Evolutionary conservation across 75 land plant species (phyloP).

Genomic region (Cupressus sempervirens): DNA sequence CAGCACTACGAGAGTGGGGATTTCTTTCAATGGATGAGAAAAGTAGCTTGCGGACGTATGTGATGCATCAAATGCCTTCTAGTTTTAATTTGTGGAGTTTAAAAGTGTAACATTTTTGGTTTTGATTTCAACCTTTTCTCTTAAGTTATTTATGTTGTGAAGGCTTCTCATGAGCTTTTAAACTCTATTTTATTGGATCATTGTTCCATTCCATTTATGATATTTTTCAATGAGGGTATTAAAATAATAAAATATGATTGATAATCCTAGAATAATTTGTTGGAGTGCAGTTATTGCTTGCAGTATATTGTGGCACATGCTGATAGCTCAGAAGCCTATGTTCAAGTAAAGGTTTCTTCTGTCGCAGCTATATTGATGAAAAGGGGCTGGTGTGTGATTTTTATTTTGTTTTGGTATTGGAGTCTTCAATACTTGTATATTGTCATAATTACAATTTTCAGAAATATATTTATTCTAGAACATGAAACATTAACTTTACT

Average conservation of each 20-base stretch:
- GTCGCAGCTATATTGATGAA: slow-evolving; percentile 90
- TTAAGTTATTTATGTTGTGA: neutral
- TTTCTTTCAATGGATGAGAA: slow-evolving; percentile 66
- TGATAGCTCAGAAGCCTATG: slow-evolving; percentile 78
- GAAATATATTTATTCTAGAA: neutral
- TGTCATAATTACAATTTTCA: neutral
- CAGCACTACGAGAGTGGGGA: slow-evolving; percentile 91
- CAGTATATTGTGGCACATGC: slow-evolving; percentile 76
- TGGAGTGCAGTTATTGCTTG: slow-evolving; percentile 70
- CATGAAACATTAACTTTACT: neutral
- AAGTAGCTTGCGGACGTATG: slow-evolving; percentile 68
- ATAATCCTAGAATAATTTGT: neutral
- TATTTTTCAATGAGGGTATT: neutral
- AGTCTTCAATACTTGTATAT: neutral
- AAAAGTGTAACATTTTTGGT: neutral
- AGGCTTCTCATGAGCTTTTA: neutral
- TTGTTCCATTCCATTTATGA: neutral
- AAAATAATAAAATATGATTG: neutral
- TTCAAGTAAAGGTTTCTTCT: slow-evolving; percentile 79
- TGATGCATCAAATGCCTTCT: neutral
- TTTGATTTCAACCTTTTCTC: neutral
- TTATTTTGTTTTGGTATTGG: neutral
- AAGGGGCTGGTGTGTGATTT: slow-evolving; percentile 70
- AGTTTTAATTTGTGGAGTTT: slow-evolving; percentile 5
- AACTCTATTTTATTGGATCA: neutral